phyloP scores from a whole-genome alignment of 176 grass and related monocot genomes.

The Chloris gayana region DNA sequence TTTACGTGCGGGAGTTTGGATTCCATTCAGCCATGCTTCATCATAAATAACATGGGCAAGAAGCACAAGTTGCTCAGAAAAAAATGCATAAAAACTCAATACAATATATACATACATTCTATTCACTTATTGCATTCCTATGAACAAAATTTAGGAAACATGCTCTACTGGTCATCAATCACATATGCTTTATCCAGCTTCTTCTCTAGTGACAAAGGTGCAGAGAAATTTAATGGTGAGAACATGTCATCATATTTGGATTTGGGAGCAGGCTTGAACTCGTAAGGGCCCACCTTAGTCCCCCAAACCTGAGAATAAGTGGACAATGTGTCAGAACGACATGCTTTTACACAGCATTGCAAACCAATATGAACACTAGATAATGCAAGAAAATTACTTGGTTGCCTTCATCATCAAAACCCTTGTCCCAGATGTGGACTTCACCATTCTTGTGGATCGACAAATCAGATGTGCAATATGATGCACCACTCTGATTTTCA shows the following conservation, averaged over 20 bases:
- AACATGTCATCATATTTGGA: constrained; percentile 83
- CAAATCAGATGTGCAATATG: constrained; percentile 85
- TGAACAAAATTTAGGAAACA: constrained; percentile 37
- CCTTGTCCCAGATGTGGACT: constrained; percentile 88
- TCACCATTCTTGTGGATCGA: constrained; percentile 80
- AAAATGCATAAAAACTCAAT: constrained; percentile 22
- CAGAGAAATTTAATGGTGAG: constrained; percentile 78
- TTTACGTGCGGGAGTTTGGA: background rate
- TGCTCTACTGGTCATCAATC: constrained; percentile 61
- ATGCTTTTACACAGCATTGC: background rate
- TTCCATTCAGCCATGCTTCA: background rate
- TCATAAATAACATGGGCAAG: background rate
- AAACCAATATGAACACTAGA: background rate
- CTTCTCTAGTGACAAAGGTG: constrained; percentile 75
- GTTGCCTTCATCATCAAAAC: constrained; percentile 77
- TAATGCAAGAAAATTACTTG: constrained; percentile 49
- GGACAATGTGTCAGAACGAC: constrained; percentile 2
- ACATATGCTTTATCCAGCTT: constrained; percentile 66
- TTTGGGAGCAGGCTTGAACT: constrained; percentile 81
- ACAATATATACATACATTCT: constrained; percentile 25
- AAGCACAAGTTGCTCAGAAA: background rate
- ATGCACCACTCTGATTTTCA: constrained; percentile 67
- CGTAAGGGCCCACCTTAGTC: constrained; percentile 76
- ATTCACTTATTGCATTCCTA: constrained; percentile 41
- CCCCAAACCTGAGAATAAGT: constrained; percentile 76